Percentiles rank a stretch among this genome's conserved stretches.
phyloP scores from a whole-genome alignment of 768 basidiomycete species.

The Phylloporus rhodoxanthus region DNA sequence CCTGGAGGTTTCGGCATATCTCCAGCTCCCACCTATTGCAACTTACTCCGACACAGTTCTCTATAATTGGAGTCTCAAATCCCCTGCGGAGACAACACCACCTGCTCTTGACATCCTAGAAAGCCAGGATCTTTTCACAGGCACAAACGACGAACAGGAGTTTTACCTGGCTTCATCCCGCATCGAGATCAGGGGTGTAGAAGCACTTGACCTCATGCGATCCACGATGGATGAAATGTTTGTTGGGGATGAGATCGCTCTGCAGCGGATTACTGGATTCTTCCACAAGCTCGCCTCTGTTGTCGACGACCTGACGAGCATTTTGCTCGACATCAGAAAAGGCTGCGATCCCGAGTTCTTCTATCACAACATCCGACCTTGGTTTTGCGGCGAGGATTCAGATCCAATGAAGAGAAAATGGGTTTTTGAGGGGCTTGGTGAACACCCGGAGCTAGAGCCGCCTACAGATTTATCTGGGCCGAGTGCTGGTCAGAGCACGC shows the following conservation, averaged over 20 bases:
- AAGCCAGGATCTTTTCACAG: conserved; percentile 68
- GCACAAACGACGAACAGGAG: conserved; percentile 71
- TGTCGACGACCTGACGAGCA: conserved; percentile 54
- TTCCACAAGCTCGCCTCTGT: conserved; percentile 57
- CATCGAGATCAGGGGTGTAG: conserved; percentile 81
- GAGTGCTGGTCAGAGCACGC: conserved; percentile 75
- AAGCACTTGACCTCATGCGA: conserved; percentile 82
- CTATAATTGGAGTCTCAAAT: conserved; percentile 65
- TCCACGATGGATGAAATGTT: conserved; percentile 84
- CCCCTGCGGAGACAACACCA: conserved; percentile 25
- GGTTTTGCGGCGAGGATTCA: conserved; percentile 72
- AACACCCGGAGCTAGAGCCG: conserved; percentile 37
- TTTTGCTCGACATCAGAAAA: conserved; percentile 60
- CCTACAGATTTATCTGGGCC: conserved; percentile 65
- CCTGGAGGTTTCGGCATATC: conserved; percentile 57
- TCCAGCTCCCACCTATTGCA: conserved; percentile 80
- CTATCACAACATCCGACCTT: conserved; percentile 69
- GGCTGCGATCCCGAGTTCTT: conserved; percentile 71
- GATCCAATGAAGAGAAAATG: conserved; percentile 40
- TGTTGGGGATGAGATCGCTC: conserved; percentile 61
- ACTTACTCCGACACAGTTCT: conserved; percentile 91
- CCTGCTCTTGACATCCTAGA: conserved; percentile 55
- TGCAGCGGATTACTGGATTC: conserved; percentile 58
- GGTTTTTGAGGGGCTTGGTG: conserved; percentile 57
- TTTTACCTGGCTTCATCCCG: conserved; percentile 85